Conservation (phyloP, 2,329 filamentous ascomycete genomes). For the Blumeria graminis region DNA sequence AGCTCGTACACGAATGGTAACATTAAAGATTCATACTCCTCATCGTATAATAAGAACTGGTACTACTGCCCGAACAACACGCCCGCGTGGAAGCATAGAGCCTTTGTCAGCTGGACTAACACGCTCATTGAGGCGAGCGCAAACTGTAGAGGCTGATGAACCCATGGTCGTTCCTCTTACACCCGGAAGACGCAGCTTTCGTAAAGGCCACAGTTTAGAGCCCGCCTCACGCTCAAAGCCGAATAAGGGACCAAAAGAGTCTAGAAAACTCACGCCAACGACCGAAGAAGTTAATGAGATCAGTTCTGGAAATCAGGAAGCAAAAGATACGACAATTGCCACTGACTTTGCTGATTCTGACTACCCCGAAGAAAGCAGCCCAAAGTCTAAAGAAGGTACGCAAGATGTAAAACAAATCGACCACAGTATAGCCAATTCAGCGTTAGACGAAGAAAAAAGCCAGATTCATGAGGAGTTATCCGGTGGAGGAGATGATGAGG, state of each 20-base stretch:
- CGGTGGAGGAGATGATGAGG: conserved; percentile 9
- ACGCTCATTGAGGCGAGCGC: conserved; percentile 13
- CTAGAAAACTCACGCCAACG: conserved; percentile 13
- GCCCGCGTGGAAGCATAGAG: conserved; percentile 9
- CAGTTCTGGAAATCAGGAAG: conserved; percentile 12
- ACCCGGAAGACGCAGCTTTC: no score
- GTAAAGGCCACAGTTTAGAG: conserved; percentile 30
- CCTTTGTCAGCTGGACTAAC: conserved; percentile 9
- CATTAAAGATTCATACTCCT: conserved; percentile 11
- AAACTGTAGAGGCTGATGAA: conserved; percentile 25
- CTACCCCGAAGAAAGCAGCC: conserved; percentile 8
- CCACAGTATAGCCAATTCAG: no score
- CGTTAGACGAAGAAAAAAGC: no score
- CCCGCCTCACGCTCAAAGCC: conserved; percentile 15
- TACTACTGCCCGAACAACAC: conserved; percentile 10
- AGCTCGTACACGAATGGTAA: conserved; percentile 10
- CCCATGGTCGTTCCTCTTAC: conserved; percentile 4
- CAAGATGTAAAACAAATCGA: neutral
- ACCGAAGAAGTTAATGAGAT: conserved; percentile 16
- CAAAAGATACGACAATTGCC: conserved; percentile 6
- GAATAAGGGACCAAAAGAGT: conserved; percentile 12
- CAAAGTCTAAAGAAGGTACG: conserved; percentile 5
- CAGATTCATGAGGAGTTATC: neutral
- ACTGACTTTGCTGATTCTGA: conserved; percentile 12
- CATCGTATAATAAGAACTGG: conserved; percentile 11